Percentiles rank a stretch among this genome's conserved stretches.
Evolutionary conservation across 371 early-diverging fungal genomes (phyloP).

Genomic region (Apophysomyces elegans): DNA sequence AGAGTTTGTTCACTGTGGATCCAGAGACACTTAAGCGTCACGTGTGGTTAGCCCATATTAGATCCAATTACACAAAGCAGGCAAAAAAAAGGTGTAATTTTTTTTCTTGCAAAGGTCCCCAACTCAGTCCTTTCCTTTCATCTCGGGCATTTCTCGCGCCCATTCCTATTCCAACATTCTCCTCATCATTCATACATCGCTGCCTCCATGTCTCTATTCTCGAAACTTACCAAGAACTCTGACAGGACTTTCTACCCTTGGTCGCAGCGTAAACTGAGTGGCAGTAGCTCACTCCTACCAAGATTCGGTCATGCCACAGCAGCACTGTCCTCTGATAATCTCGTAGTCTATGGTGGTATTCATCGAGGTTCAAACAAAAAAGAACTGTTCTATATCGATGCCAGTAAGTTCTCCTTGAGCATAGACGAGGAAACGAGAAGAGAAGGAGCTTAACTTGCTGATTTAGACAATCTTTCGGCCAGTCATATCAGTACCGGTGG

Average conservation of each 20-base stretch:
- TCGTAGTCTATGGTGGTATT: slow-evolving; percentile 66
- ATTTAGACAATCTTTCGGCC: slow-evolving; percentile 39
- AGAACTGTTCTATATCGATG: slow-evolving; percentile 65
- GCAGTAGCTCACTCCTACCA: slow-evolving; percentile 43
- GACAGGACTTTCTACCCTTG: slow-evolving; percentile 56
- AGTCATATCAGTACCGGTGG: slow-evolving; percentile 38
- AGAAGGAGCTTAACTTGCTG: slow-evolving; percentile 6
- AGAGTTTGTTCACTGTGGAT: no score
- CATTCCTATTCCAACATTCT: slow-evolving; percentile 1
- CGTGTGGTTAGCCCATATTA: neutral
- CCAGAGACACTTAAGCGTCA: no score
- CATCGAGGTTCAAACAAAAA: slow-evolving; percentile 48
- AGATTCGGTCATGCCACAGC: slow-evolving; percentile 66
- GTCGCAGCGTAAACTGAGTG: slow-evolving; percentile 51
- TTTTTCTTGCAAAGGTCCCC: slow-evolving; percentile 1
- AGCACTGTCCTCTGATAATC: slow-evolving; percentile 49
- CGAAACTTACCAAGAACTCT: slow-evolving; percentile 50
- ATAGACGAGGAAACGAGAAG: slow-evolving; percentile 29
- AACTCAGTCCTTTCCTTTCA: slow-evolving; percentile 11
- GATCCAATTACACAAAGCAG: neutral
- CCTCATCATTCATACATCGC: neutral
- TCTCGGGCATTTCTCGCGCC: slow-evolving; percentile 11
- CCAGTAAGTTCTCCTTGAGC: slow-evolving; percentile 46
- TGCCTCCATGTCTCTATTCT: slow-evolving; percentile 52
- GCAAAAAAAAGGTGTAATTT: neutral